These are phyloP conservation scores for Tuber brumale DNA, from an alignment of 495 filamentous ascomycete genomes.

Conservation along the genomic window DNA sequence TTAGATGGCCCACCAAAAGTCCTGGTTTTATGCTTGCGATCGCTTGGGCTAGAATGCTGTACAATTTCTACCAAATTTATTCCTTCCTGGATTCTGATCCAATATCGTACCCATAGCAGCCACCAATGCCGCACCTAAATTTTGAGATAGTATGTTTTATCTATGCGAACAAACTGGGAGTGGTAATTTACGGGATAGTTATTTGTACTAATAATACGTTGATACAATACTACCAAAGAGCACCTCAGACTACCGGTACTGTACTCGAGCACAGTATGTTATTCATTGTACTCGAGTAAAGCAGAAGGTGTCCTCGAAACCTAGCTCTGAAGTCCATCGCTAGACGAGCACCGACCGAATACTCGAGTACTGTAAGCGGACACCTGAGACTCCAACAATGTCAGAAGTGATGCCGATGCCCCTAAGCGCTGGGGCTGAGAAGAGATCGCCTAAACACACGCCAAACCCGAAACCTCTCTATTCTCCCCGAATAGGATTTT, in stretches of 20 bases:
- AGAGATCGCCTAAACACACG: not conserved
- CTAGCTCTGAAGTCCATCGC: not conserved
- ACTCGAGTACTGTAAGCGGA: not conserved
- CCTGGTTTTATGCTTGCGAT: not conserved
- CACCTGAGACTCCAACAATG: conserved; percentile 2
- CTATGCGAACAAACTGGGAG: not conserved
- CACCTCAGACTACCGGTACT: not conserved
- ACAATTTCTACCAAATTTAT: not conserved
- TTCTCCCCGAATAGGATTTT: conserved; percentile 16
- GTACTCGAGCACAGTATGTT: too few species aligned
- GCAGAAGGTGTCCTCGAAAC: not conserved
- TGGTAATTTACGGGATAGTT: not conserved
- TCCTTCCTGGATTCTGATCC: not conserved
- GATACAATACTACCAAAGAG: not conserved
- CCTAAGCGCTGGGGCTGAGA: not conserved
- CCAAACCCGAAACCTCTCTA: not conserved
- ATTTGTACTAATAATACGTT: too few species aligned
- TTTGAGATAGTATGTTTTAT: not conserved
- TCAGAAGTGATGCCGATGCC: not conserved
- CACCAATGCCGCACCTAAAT: not conserved
- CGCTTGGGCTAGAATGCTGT: not conserved
- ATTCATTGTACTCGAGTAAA: too few species aligned
- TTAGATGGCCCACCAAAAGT: not conserved
- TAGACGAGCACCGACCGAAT: not conserved
- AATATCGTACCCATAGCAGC: not conserved